These are phyloP conservation scores for Aureococcus anophagefferens DNA, from an alignment of 108 stramenopile species.

Conservation along the genomic window DNA sequence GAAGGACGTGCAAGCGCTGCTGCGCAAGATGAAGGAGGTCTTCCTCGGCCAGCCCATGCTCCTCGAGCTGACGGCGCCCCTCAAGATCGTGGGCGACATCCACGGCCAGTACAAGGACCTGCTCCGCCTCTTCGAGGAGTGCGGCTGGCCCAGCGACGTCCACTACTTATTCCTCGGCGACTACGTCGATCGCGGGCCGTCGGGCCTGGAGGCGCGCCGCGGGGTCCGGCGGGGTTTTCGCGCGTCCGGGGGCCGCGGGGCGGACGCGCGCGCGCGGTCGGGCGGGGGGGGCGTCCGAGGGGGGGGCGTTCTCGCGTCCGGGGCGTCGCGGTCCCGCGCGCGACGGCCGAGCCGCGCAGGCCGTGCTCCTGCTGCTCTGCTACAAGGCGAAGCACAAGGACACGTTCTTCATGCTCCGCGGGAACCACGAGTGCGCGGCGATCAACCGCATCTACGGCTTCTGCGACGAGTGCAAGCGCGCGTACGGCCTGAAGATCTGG, in stretches of 20 bases:
- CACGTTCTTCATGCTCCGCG: slow-evolving; percentile 96
- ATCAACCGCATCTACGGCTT: slow-evolving; percentile 99
- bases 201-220: too few relatives aligned
- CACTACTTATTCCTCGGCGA: slow-evolving; percentile 46
- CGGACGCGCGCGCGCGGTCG: too few relatives aligned
- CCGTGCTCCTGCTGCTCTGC: slow-evolving; percentile 87
- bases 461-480: slow-evolving; percentile 98
- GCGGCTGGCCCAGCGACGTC: slow-evolving; percentile 87
- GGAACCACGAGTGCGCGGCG: slow-evolving; percentile 99
- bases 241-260: too few relatives aligned
- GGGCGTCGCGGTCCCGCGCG: too few relatives aligned
- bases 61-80: slow-evolving; percentile 90
- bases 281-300: too few relatives aligned
- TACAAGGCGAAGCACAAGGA: slow-evolving; percentile 99
- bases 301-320: too few relatives aligned
- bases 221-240: too few relatives aligned
- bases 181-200: slow-evolving; percentile 34
- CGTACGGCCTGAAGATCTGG: slow-evolving; percentile 97
- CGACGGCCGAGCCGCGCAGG: slow-evolving; percentile 88
- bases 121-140: slow-evolving; percentile 91
- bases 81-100: slow-evolving; percentile 94
- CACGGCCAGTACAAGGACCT: slow-evolving; percentile 94
- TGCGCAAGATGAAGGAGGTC: background rate
- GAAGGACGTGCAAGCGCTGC: too few relatives aligned
- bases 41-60: slow-evolving; percentile 58